Evolutionary conservation across 2,329 filamentous ascomycete species (phyloP), one percentile per base, ranked within the genome.

Genomic region (Cercospora canescens): DNA sequence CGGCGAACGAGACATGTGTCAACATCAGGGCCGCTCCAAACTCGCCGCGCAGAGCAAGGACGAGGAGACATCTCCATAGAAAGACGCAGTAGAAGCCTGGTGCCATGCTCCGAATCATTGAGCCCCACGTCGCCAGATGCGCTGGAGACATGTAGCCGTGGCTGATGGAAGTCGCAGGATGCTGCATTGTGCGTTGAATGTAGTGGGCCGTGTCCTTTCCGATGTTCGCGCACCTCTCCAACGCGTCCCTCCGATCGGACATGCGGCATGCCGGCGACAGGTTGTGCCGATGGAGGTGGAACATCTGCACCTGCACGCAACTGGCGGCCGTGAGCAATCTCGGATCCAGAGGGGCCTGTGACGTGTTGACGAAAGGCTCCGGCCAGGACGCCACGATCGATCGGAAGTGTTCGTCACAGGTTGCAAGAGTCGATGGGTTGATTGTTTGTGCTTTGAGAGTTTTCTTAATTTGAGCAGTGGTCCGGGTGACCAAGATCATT

Each of bases 201-300:
- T 96, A 86, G 28, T 86, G 86, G 0, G 91, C 89, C 0, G 94
- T 97, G 70, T 97, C 93, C 64, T 91, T 84, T 0, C 92, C 89
- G 8, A 90, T 89, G 6, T 84, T 83, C 2, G 90, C 86, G 76
- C 94, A 97, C 69, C 90, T 88, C 65, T 94, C 89, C 30, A 97
- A 81, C 1, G 95, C 93, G 6, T 87, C 86, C 3, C 84, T 79
- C 50, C 94, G 87, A 48, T 89, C 87, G 34, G 90, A 84, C 1
- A 82, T 78, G 0, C 89, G 84, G 74, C 90, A 93, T 9, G 83
- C 83, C 0, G 93, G 91, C 0, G 89, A 89, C 8, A 98, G 84
- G 74, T 98, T 97, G 74, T 96, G 93, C 48, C 95, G 88, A 78
- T 97, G 92, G 8, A 99, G 86, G 39, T 95, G 83, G 32, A 97